Evolutionary conservation across 768 basidiomycete species (phyloP).

Genomic region (Suillus occidentalis): DNA sequence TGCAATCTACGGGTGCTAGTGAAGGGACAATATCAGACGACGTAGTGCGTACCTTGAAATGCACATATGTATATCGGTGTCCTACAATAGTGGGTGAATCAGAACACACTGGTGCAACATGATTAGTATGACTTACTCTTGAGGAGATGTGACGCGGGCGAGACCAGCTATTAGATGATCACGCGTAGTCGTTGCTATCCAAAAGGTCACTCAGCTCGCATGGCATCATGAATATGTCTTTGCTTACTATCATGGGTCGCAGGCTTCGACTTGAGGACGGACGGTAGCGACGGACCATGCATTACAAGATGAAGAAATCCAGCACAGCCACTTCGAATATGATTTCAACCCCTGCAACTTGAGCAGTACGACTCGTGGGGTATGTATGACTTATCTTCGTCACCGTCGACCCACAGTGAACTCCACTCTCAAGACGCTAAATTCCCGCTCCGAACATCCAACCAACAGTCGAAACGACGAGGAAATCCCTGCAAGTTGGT

Average conservation of each 20-base stretch:
- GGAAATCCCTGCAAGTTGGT: not conserved
- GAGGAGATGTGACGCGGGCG: constrained; percentile 63
- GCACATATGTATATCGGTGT: constrained; percentile 83
- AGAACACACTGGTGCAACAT: not conserved
- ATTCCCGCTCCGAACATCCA: not conserved
- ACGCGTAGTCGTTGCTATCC: constrained; percentile 50
- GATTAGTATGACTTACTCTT: constrained; percentile 49
- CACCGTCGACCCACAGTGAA: not conserved
- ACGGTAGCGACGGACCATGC: constrained; percentile 30
- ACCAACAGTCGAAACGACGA: not conserved
- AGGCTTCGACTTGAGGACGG: constrained; percentile 33
- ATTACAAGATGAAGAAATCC: constrained; percentile 10
- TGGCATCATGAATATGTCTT: not conserved
- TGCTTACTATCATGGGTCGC: constrained; percentile 33
- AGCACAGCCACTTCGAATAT: not conserved
- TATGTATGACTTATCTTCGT: not conserved
- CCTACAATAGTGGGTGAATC: constrained; percentile 34
- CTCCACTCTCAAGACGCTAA: not conserved
- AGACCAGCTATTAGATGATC: constrained; percentile 53
- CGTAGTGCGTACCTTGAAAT: constrained; percentile 44
- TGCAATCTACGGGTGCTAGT: constrained; percentile 48
- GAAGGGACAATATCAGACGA: not conserved
- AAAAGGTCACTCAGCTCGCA: not conserved
- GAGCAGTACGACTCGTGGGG: not conserved
- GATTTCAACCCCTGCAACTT: not conserved